These are phyloP conservation scores for Solanum piurae DNA, from an alignment of 257 asterid genomes.

Conservation along the genomic window DNA sequence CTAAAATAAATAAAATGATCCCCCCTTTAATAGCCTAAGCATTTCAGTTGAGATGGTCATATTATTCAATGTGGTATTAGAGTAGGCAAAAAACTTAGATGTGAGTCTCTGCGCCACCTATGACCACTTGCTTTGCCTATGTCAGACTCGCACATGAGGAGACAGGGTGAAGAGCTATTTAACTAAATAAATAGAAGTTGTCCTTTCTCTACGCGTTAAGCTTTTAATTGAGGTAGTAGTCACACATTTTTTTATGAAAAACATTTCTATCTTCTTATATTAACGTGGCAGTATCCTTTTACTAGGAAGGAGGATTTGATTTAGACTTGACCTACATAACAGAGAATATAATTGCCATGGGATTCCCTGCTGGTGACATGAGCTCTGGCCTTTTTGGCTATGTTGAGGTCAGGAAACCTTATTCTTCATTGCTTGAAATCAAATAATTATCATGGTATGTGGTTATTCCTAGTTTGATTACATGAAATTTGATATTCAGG, in stretches of 20 bases:
- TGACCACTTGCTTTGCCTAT: background rate
- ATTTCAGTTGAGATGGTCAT: background rate
- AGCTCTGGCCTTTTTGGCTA: conserved; percentile 97
- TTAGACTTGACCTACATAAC: conserved; percentile 98
- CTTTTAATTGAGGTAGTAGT: background rate
- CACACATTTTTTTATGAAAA: background rate
- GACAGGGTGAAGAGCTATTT: background rate
- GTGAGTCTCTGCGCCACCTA: background rate
- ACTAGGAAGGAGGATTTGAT: conserved; percentile 98
- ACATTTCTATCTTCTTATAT: background rate
- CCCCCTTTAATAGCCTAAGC: background rate
- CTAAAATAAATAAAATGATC: background rate
- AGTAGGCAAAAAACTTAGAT: background rate
- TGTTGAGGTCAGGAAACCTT: conserved; percentile 62
- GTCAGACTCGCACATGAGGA: background rate
- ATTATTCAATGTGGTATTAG: background rate
- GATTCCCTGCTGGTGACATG: conserved; percentile 99
- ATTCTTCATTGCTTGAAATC: background rate
- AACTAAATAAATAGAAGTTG: background rate
- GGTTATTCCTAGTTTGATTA: conserved; percentile 11
- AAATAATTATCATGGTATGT: background rate
- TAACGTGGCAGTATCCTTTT: conserved; percentile 7
- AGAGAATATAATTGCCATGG: conserved; percentile 99
- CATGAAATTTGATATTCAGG: conserved; percentile 38
- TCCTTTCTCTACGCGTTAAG: background rate